Percentiles rank a stretch among this genome's conserved stretches.
These are phyloP conservation scores for Fraxinus cuspidata DNA, from an alignment of 257 asterid species.

Conservation along the genomic window DNA sequence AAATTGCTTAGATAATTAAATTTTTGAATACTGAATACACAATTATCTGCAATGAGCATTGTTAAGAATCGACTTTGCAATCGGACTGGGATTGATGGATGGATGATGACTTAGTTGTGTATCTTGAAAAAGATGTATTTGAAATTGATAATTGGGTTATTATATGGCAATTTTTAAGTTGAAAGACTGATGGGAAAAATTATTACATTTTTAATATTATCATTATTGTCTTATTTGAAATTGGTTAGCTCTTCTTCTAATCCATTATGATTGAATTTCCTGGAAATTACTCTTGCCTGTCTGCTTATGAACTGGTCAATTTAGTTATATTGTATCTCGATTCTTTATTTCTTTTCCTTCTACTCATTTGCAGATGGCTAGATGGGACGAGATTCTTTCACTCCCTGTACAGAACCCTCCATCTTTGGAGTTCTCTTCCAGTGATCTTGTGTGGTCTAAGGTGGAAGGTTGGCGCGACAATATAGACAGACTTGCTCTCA, in stretches of 20 bases:
- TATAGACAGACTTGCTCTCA: slow-evolving; percentile 75
- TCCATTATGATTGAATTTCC: neutral
- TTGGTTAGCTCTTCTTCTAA: neutral
- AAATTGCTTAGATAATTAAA: neutral
- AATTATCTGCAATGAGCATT: neutral
- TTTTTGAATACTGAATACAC: neutral
- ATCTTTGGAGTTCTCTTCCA: slow-evolving; percentile 70
- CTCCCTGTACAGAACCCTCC: slow-evolving; percentile 97
- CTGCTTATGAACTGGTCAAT: neutral
- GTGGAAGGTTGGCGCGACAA: slow-evolving; percentile 95
- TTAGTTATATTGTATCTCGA: neutral
- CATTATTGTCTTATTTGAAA: neutral
- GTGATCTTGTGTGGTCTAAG: slow-evolving; percentile 90
- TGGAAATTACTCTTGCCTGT: neutral
- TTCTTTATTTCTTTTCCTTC: neutral
- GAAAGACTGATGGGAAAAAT: neutral
- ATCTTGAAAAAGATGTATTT: too few relatives aligned
- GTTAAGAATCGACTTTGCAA: neutral
- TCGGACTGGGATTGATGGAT: neutral
- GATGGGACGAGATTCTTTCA: slow-evolving; percentile 94
- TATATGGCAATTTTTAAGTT: neutral
- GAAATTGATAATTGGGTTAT: neutral
- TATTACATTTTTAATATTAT: neutral
- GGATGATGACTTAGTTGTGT: neutral
- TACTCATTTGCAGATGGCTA: slow-evolving; percentile 70